A percentile compares a stretch with the other conserved stretches of the same genome.
These are phyloP conservation scores for Echinosophora koreensis DNA, from an alignment of 306 rosid genomes.

Conservation along the genomic window DNA sequence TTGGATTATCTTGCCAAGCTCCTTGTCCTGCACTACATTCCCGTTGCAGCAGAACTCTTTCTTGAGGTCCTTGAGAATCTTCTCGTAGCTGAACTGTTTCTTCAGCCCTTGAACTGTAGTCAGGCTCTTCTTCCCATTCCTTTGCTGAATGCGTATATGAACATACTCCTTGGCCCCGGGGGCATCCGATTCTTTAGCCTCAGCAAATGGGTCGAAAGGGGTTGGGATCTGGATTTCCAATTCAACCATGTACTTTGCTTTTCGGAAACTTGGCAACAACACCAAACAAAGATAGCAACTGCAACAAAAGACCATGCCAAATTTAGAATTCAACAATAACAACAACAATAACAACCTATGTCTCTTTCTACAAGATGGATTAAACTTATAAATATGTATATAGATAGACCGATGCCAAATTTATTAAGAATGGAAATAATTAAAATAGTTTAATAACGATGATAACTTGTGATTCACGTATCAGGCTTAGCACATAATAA, in stretches of 20 bases:
- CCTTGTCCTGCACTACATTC: constrained; percentile 92
- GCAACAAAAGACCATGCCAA: background rate
- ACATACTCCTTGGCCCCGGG: constrained; percentile 79
- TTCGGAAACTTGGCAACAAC: constrained; percentile 15
- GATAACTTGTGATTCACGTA: background rate
- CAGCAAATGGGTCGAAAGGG: constrained; percentile 81
- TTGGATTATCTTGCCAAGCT: constrained; percentile 82
- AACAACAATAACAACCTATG: too few species aligned
- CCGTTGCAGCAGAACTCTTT: constrained; percentile 94
- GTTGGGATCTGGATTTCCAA: constrained; percentile 61
- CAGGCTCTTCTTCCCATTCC: constrained; percentile 88
- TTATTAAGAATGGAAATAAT: too few species aligned
- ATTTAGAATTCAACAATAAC: background rate
- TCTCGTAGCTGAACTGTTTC: constrained; percentile 78
- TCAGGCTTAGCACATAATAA: background rate
- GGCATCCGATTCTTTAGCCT: constrained; percentile 75
- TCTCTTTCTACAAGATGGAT: too few species aligned
- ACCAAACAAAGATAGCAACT: constrained; percentile 11
- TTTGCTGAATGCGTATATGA: constrained; percentile 85
- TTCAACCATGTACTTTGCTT: constrained; percentile 82
- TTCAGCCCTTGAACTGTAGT: constrained; percentile 92
- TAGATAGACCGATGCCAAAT: too few species aligned
- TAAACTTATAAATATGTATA: too few species aligned
- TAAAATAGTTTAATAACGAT: too few species aligned
- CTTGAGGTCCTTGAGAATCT: constrained; percentile 85